These are phyloP conservation scores for Pulicaria dysenterica DNA, from an alignment of 129 eudicot genomes.

Conservation along the genomic window DNA sequence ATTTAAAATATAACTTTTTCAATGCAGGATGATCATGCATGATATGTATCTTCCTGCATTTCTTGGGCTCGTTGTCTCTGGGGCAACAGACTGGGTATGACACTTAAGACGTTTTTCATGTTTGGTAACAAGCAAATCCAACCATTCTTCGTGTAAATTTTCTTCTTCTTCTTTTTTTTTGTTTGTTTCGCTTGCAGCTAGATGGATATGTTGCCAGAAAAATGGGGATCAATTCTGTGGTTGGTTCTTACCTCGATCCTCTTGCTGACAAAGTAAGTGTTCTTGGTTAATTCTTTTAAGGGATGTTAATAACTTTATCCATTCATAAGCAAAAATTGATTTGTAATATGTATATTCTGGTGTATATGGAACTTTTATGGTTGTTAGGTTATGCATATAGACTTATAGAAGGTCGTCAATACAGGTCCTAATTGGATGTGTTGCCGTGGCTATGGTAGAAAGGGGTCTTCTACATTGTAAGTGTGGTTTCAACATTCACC, in stretches of 20 bases:
- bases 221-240: slow-evolving; percentile 96
- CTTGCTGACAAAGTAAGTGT: slow-evolving; percentile 91
- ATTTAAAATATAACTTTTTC: slow-evolving; percentile 2
- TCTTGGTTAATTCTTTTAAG: slow-evolving; percentile 1
- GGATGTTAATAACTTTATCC: neutral
- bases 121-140: neutral
- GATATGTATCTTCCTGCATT: slow-evolving; percentile 96
- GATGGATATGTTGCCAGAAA: slow-evolving; percentile 95
- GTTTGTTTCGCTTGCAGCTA: slow-evolving; percentile 45
- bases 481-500: slow-evolving; percentile 32
- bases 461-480: slow-evolving; percentile 83
- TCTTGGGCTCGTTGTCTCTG: slow-evolving; percentile 76
- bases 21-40: slow-evolving; percentile 84
- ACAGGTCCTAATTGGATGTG: slow-evolving; percentile 89
- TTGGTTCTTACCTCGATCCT: slow-evolving; percentile 98
- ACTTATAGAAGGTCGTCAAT: slow-evolving; percentile 20
- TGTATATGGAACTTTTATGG: slow-evolving; percentile 15
- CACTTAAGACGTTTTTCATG: slow-evolving; percentile 5
- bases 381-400: neutral
- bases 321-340: slow-evolving; percentile 5
- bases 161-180: slow-evolving; percentile 2
- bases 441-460: slow-evolving; percentile 93
- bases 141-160: neutral
- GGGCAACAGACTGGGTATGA: slow-evolving; percentile 95
- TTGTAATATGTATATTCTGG: neutral